Percentiles rank a stretch among this genome's conserved stretches.
These are phyloP conservation scores for Picochlorum sp. DNA, from an alignment of 139 green algal genomes.

Conservation along the genomic window DNA sequence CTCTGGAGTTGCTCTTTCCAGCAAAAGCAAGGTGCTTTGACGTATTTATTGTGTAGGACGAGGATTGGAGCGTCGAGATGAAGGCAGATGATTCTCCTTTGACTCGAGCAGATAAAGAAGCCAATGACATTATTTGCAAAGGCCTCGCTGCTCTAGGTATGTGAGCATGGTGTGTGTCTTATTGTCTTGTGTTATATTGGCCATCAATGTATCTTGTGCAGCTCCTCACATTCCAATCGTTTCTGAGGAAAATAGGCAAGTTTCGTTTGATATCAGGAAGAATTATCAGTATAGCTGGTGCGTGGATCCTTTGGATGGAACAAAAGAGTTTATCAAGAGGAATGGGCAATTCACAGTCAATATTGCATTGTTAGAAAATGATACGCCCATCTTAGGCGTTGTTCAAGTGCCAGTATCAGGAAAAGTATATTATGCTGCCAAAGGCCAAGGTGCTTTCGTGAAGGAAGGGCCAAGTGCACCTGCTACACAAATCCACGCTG, in stretches of 20 bases:
- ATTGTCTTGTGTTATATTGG: neutral
- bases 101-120: constrained; percentile 62
- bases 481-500: constrained; percentile 19
- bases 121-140: constrained; percentile 68
- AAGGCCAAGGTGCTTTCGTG: constrained; percentile 63
- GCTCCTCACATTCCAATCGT: constrained; percentile 79
- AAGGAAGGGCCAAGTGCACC: constrained; percentile 10
- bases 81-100: constrained; percentile 72
- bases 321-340: constrained; percentile 88
- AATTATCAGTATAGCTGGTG: constrained; percentile 54
- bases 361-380: constrained; percentile 62
- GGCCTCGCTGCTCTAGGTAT: constrained; percentile 26
- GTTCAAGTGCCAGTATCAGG: constrained; percentile 61
- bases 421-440: constrained; percentile 59
- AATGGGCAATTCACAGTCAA: constrained; percentile 87
- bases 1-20: neutral
- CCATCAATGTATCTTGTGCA: constrained; percentile 1
- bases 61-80: constrained; percentile 52
- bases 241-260: constrained; percentile 67
- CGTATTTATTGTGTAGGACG: constrained; percentile 17
- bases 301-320: constrained; percentile 82
- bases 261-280: constrained; percentile 52
- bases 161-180: neutral
- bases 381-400: constrained; percentile 64
- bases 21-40: neutral